Percentiles rank a stretch among this genome's conserved stretches.
These are phyloP conservation scores for Cajanus cajan DNA, from an alignment of 306 rosid species.

Conservation along the genomic window DNA sequence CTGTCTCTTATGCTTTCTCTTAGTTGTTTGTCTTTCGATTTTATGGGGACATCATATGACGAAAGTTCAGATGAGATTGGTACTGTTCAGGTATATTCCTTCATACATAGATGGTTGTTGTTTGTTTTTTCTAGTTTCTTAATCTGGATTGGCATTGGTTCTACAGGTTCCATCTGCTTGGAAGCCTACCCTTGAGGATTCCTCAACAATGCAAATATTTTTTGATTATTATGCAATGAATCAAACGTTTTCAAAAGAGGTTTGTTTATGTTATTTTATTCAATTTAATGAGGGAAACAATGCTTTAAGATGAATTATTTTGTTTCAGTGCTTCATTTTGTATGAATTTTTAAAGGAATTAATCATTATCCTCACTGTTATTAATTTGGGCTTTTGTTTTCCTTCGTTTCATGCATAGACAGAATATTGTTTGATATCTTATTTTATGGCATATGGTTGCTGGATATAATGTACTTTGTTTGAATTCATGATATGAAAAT, in stretches of 20 bases:
- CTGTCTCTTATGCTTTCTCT: slow-evolving; percentile 42
- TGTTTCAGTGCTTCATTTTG: not conserved
- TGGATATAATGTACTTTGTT: not conserved
- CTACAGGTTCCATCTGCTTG: slow-evolving; percentile 43
- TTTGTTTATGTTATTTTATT: slow-evolving; percentile 22
- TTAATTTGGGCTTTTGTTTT: not conserved
- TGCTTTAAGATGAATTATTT: not conserved
- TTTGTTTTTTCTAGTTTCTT: slow-evolving; percentile 9
- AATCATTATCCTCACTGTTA: not conserved
- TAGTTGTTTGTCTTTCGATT: slow-evolving; percentile 48
- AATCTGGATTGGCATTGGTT: slow-evolving; percentile 2
- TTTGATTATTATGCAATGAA: slow-evolving; percentile 53
- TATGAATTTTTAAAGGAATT: not conserved
- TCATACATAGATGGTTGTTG: not conserved
- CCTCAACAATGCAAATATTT: slow-evolving; percentile 47
- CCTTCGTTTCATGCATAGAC: not conserved
- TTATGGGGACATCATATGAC: slow-evolving; percentile 52
- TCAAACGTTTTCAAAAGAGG: slow-evolving; percentile 49
- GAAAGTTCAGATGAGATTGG: slow-evolving; percentile 62
- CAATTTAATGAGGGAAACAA: not conserved
- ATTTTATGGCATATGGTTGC: not conserved
- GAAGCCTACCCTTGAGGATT: slow-evolving; percentile 44
- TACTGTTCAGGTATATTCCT: slow-evolving; percentile 44
- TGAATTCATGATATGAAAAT: not conserved
- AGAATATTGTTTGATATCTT: not conserved